Evolutionary conservation across 345 rosid species (phyloP), one percentile per base, ranked within the genome.

Genomic region (Rhizophora apiculata): DNA sequence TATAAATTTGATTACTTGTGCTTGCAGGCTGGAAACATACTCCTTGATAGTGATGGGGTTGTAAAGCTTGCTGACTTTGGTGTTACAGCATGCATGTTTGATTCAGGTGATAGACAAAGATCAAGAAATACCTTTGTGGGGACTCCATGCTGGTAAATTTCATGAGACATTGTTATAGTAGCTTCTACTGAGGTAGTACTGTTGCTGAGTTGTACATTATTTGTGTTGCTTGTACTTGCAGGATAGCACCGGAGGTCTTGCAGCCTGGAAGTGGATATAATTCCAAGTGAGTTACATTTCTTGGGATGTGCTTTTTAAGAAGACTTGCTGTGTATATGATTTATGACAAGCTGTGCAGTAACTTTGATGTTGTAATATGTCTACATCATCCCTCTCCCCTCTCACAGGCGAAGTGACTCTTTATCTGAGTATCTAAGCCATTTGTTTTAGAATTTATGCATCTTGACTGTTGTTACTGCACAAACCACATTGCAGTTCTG

Each of bases 211-310:
- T 63, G 18, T 43, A 11, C 49, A 21, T 19, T 52, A 13, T 29
- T 18, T 20, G 52, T 21, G 51, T 56, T 67, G 56, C 56, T 62
- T 74, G 55, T 32, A 62, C 71, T 76, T 78, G 64, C 85, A 96
- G 99, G 99, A 96, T 92, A 97, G 99, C 99, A 53, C 99, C 98
- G 0, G 99, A 96, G 82, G 99, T 96, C 37, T 80, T 96, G 81
- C 99, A 96, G 88, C 98, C 94, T 24, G 97, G 95, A 74, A 87
- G 91, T 77, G 98, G 99, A 82, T 96, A 96, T 75, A 87, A 96
- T 85, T 92, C 93, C 74, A 96, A 92, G 99, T 95, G 72, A 82
- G 99, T 83, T 52, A 55, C 65, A n/a, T 46, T 59, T 62, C 4
- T 29, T 52, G 30, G 60, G 62, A 63, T 21, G 13, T 37, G 24